Evolutionary conservation across 2,329 filamentous ascomycete species (phyloP).

Genomic region (Colletotrichum limetticola): DNA sequence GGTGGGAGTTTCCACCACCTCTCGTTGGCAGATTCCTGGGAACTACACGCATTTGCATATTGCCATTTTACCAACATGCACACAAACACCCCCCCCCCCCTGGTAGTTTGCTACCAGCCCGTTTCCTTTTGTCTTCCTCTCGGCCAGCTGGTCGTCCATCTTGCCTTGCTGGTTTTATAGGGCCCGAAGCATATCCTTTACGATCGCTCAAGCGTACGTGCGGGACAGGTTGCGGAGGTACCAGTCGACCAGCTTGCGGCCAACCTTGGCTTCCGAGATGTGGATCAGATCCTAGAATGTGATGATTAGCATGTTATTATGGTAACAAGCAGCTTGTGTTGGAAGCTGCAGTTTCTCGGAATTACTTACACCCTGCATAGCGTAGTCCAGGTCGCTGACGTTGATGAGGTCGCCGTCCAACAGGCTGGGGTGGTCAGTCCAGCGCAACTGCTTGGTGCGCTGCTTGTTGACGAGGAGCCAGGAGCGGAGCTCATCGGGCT

Average conservation of each 20-base stretch:
- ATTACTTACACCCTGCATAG: conserved; percentile 83
- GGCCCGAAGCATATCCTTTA: neutral
- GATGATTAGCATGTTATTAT: conserved; percentile 16
- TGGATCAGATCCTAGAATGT: conserved; percentile 86
- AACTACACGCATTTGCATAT: conserved; percentile 4
- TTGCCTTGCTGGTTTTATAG: conserved; percentile 25
- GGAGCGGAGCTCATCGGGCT: conserved; percentile 93
- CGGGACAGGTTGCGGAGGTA: conserved; percentile 96
- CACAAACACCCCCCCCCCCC: neutral
- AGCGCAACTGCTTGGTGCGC: conserved; percentile 94
- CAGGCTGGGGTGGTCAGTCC: conserved; percentile 86
- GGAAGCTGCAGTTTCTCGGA: conserved; percentile 41
- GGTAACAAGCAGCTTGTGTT: neutral
- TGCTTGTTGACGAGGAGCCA: conserved; percentile 99
- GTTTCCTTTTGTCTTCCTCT: conserved; percentile 1
- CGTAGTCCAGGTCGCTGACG: conserved; percentile 96
- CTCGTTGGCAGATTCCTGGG: conserved; percentile 10
- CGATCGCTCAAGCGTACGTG: conserved; percentile 75
- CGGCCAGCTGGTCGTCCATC: conserved; percentile 29
- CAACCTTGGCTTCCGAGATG: conserved; percentile 98
- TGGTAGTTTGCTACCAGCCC: conserved; percentile 2
- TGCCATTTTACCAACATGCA: conserved; percentile 23
- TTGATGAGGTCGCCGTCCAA: conserved; percentile 94
- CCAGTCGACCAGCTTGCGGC: conserved; percentile 97
- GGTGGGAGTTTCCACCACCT: neutral